These are phyloP conservation scores for Aspergillus carbonarius DNA, from an alignment of 2,329 filamentous ascomycete species.

Conservation along the genomic window DNA sequence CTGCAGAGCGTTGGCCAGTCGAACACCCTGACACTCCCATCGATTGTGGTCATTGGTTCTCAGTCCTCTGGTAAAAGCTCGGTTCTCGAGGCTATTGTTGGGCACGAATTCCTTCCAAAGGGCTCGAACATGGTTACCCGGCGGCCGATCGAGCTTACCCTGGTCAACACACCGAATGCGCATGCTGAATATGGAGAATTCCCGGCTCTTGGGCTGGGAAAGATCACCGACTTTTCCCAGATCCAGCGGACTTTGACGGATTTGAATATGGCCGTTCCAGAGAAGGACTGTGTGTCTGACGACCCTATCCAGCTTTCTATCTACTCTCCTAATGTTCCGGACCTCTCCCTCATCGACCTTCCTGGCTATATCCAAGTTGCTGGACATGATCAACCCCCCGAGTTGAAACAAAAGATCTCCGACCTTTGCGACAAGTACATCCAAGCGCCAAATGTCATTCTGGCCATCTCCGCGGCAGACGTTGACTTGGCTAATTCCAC, in stretches of 20 bases:
- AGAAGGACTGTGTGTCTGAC: slow-evolving; percentile 88
- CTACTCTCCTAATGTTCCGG: slow-evolving; percentile 91
- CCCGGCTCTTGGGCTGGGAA: slow-evolving; percentile 82
- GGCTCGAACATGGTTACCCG: slow-evolving; percentile 99
- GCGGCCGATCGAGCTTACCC: slow-evolving; percentile 89
- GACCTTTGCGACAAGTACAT: slow-evolving; percentile 99
- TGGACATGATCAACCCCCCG: slow-evolving; percentile 82
- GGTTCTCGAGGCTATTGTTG: slow-evolving; percentile 93
- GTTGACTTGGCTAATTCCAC: slow-evolving; percentile 97
- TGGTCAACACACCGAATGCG: slow-evolving; percentile 90
- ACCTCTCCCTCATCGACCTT: slow-evolving; percentile 91
- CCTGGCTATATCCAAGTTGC: slow-evolving; percentile 97
- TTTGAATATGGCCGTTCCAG: slow-evolving; percentile 88
- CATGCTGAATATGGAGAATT: slow-evolving; percentile 94
- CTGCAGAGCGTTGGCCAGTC: slow-evolving; percentile 91
- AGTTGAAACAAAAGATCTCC: slow-evolving; percentile 92
- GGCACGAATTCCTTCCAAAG: slow-evolving; percentile 95
- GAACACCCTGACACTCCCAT: slow-evolving; percentile 80
- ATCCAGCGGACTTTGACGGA: slow-evolving; percentile 94
- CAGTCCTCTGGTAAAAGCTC: slow-evolving; percentile 99
- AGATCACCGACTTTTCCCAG: slow-evolving; percentile 76
- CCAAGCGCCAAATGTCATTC: slow-evolving; percentile 88
- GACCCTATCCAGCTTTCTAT: slow-evolving; percentile 96
- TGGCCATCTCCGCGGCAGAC: slow-evolving; percentile 95
- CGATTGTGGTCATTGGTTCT: slow-evolving; percentile 98